These are phyloP conservation scores for Solanum medicagineum DNA, from an alignment of 257 asterid species.

Conservation along the genomic window DNA sequence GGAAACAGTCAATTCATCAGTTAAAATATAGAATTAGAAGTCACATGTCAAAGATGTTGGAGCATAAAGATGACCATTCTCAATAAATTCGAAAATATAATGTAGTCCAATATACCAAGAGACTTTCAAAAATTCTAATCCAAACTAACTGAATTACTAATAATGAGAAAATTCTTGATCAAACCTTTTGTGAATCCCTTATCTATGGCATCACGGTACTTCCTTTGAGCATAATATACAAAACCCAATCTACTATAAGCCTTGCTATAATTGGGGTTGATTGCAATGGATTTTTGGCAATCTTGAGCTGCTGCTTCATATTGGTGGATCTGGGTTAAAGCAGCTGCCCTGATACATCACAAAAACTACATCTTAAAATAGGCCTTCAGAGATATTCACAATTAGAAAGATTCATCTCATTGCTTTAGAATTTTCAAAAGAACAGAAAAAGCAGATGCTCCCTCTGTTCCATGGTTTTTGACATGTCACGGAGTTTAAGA, in stretches of 20 bases:
- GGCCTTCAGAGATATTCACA: background rate
- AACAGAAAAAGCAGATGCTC: background rate
- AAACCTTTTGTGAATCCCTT: conserved; percentile 67
- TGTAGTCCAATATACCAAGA: background rate
- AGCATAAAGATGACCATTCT: background rate
- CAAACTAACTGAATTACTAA: background rate
- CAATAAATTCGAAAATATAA: background rate
- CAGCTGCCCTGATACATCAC: conserved; percentile 68
- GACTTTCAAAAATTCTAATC: background rate
- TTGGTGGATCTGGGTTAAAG: conserved; percentile 50
- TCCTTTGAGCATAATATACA: conserved; percentile 81
- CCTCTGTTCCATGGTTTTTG: background rate
- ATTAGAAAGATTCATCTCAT: background rate
- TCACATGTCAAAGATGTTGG: background rate
- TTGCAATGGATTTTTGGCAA: conserved; percentile 56
- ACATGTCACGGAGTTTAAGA: background rate
- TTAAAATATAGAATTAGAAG: background rate
- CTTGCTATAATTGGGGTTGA: conserved; percentile 73
- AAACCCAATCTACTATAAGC: conserved; percentile 87
- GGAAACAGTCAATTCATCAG: background rate
- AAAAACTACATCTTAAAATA: background rate
- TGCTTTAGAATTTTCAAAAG: background rate
- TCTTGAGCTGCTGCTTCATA: conserved; percentile 54
- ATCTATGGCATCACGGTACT: conserved; percentile 69
- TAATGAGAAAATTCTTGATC: background rate